Evolutionary conservation across 2,329 filamentous ascomycete genomes (phyloP).

Genomic region (Hypoxylon sp.): DNA sequence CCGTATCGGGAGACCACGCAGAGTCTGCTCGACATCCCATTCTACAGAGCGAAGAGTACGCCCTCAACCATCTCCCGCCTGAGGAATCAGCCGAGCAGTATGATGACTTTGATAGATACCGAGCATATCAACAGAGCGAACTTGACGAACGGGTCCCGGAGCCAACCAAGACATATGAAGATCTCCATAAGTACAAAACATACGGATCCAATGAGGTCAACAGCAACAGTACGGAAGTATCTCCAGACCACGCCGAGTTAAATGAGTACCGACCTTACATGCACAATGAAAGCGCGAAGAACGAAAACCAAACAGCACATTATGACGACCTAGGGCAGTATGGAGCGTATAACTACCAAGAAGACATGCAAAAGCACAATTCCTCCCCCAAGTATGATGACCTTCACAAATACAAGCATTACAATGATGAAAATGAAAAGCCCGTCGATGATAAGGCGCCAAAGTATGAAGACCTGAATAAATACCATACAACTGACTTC

Average conservation of each 20-base stretch:
- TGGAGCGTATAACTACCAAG: conserved; percentile 49
- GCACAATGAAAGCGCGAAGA: conserved; percentile 51
- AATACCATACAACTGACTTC: conserved; percentile 52
- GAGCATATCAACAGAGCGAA: conserved; percentile 43
- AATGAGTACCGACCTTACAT: conserved; percentile 56
- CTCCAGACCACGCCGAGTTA: conserved; percentile 54
- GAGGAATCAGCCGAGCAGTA: conserved; percentile 50
- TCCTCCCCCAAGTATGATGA: conserved; percentile 57
- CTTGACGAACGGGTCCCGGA: conserved; percentile 33
- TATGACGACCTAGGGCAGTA: conserved; percentile 58
- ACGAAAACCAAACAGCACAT: conserved; percentile 45
- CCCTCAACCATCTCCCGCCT: conserved; percentile 50
- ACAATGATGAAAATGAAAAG: conserved; percentile 52
- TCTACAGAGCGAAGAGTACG: conserved; percentile 50
- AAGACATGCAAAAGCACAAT: conserved; percentile 49
- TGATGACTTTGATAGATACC: conserved; percentile 48
- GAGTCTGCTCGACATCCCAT: conserved; percentile 19
- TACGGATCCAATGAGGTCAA: conserved; percentile 49
- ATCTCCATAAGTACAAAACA: conserved; percentile 55
- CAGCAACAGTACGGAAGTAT: conserved; percentile 15
- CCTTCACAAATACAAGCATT: conserved; percentile 58
- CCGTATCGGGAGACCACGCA: conserved; percentile 1
- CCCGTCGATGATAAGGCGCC: conserved; percentile 30
- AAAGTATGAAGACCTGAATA: conserved; percentile 56
- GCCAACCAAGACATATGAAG: conserved; percentile 51